phyloP scores from a whole-genome alignment of 2,329 filamentous ascomycete species.

The Thelonectria blattea region DNA sequence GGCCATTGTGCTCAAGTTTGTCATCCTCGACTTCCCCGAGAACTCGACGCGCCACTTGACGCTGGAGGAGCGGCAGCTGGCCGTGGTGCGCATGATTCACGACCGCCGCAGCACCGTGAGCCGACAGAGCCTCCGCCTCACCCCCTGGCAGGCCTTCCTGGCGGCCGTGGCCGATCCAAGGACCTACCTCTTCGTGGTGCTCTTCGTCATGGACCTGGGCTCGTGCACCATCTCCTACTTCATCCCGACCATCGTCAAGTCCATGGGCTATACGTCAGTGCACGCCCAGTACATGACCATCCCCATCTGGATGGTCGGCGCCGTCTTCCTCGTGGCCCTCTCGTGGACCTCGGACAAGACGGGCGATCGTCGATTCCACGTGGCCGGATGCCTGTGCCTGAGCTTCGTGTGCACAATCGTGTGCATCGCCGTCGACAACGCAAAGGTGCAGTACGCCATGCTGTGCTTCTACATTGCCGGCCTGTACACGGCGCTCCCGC shows the following conservation, averaged over 20 bases:
- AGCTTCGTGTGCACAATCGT: slow-evolving; percentile 39
- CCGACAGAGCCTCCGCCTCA: slow-evolving; percentile 37
- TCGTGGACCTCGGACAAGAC: slow-evolving; percentile 38
- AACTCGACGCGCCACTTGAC: slow-evolving; percentile 64
- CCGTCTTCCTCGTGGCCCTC: slow-evolving; percentile 34
- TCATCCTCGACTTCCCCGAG: slow-evolving; percentile 70
- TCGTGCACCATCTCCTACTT: slow-evolving; percentile 58
- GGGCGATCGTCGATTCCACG: slow-evolving; percentile 39
- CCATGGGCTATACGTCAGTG: slow-evolving; percentile 51
- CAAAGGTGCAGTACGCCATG: slow-evolving; percentile 40
- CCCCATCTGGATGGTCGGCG: slow-evolving; percentile 41
- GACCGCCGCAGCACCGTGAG: slow-evolving; percentile 47
- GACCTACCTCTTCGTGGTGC: slow-evolving; percentile 54
- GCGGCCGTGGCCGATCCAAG: slow-evolving; percentile 52
- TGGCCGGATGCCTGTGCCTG: slow-evolving; percentile 31
- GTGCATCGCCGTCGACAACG: slow-evolving; percentile 39
- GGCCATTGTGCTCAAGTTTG: slow-evolving; percentile 62
- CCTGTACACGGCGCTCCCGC: slow-evolving; percentile 36
- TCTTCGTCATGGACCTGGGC: slow-evolving; percentile 55
- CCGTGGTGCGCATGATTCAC: slow-evolving; percentile 63
- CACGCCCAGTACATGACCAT: slow-evolving; percentile 57
- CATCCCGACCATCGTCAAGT: slow-evolving; percentile 56
- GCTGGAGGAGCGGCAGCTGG: slow-evolving; percentile 65
- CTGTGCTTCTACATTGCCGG: slow-evolving; percentile 37
- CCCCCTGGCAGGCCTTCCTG: slow-evolving; percentile 38